These are phyloP conservation scores for Botryosphaeria dothidea DNA, from an alignment of 2,329 filamentous ascomycete species.

Conservation along the genomic window DNA sequence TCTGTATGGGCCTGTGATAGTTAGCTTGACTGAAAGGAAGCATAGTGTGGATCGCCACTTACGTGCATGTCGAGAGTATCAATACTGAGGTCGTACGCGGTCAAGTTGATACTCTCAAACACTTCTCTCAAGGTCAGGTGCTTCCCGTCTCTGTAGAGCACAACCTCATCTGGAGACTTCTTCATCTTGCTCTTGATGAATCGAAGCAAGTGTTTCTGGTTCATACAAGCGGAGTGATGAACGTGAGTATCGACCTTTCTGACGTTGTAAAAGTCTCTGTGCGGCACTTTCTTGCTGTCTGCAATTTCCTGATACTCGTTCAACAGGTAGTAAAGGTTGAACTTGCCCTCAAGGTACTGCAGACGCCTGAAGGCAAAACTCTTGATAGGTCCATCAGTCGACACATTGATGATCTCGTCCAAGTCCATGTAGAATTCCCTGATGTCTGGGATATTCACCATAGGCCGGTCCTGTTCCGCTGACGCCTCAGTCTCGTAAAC, in stretches of 20 bases:
- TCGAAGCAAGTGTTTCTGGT: slow-evolving; percentile 94
- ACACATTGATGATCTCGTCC: slow-evolving; percentile 82
- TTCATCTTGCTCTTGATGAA: slow-evolving; percentile 99
- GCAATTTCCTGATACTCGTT: slow-evolving; percentile 98
- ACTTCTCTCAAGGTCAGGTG: slow-evolving; percentile 89
- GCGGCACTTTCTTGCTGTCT: slow-evolving; percentile 95
- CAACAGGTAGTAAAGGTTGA: slow-evolving; percentile 87
- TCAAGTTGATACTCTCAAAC: slow-evolving; percentile 95
- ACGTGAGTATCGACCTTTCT: slow-evolving; percentile 98
- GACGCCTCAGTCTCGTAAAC: slow-evolving; percentile 74
- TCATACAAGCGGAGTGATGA: slow-evolving; percentile 99
- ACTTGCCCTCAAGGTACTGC: slow-evolving; percentile 95
- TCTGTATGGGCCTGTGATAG: slow-evolving; percentile 78
- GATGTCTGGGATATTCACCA: slow-evolving; percentile 84
- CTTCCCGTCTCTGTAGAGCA: slow-evolving; percentile 88
- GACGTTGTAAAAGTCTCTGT: slow-evolving; percentile 99
- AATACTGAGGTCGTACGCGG: slow-evolving; percentile 95
- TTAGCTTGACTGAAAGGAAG: neutral
- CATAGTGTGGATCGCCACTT: slow-evolving; percentile 40
- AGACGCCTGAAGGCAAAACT: slow-evolving; percentile 94
- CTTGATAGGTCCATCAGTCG: slow-evolving; percentile 93
- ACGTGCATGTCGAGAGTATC: slow-evolving; percentile 99
- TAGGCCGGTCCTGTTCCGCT: slow-evolving; percentile 64
- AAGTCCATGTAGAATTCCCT: slow-evolving; percentile 96
- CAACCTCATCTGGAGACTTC: slow-evolving; percentile 91